Base-by-base conservation (phyloP, 2,329 filamentous ascomycete species). In the Helotiales sp. region DNA sequence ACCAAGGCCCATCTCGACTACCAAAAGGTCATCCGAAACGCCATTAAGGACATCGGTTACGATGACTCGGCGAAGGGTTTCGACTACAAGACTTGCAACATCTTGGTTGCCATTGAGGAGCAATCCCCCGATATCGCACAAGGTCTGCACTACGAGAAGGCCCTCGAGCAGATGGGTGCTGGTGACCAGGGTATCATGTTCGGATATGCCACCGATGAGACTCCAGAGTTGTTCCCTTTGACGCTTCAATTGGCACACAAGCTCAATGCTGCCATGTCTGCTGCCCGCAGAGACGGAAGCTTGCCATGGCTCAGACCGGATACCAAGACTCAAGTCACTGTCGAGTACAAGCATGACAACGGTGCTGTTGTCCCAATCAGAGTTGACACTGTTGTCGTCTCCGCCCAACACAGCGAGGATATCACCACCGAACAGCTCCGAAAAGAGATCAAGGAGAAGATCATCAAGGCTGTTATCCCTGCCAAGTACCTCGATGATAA, bases 151-250 rank as follows among this genome's bases (percentile, higher is more conserved):
- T 97, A 97, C 82, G 96, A 99, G 74, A 88, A 97, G 86, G 93
- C 93, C 75, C 91, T 99, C 59, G 96, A 99, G 89, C 91, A 97
- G 85, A 91, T 99, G 73, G 96, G 96, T 83, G 96, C 96, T 71
- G 96, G 96, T 91, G 96, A 99, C 84, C 96, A 99, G 87, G 96
- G 96, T 87, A 97, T 99, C 87, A 99, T 99, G 96, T 99, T 99
- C 84, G 96, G 96, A 78, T 99, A 99, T 88, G 96, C 96, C 82
- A 97, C 96, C 78, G 96, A 99, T 79, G 96, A 99, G 89, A 98
- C 96, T 77, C 94, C 95, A 70, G 96, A 99, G 86, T 89, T 97
- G 76, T 92, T 98, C 80, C 96, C 96, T 74, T 87, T 99, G 78
- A 98, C 95, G 78, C 87, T 98, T 76, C 88, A 95, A 78, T 89